A percentile compares a stretch with the other conserved stretches of the same genome.
Conservation (phyloP, 2,329 filamentous ascomycete species). For the Shiraia bambusicola region DNA sequence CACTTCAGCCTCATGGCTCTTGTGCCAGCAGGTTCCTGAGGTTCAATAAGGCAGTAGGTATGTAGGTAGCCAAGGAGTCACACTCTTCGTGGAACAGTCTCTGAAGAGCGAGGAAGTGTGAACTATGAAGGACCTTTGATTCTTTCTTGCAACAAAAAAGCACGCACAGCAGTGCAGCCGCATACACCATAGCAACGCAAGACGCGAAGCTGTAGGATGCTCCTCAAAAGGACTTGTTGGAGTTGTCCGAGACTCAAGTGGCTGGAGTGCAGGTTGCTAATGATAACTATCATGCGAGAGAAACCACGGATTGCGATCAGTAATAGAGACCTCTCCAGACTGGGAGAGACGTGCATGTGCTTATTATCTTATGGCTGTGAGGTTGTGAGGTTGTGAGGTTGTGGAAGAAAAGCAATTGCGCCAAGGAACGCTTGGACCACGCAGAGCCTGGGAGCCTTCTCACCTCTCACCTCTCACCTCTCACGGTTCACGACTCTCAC, state of each 20-base stretch:
- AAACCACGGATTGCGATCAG: neutral
- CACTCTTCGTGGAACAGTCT: slow-evolving; percentile 47
- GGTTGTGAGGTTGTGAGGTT: neutral
- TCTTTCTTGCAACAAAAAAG: slow-evolving; percentile 51
- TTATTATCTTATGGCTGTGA: no score
- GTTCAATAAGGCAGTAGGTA: slow-evolving; percentile 32
- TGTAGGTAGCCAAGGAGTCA: slow-evolving; percentile 58
- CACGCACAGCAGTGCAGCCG: slow-evolving; percentile 43
- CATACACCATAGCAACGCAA: slow-evolving; percentile 51
- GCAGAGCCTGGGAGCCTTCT: neutral
- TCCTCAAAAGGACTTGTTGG: slow-evolving; percentile 50
- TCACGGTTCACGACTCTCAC: neutral
- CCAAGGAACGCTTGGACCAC: neutral
- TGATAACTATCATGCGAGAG: neutral
- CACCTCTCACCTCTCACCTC: neutral
- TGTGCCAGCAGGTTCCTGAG: slow-evolving; percentile 1
- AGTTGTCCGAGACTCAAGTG: slow-evolving; percentile 49
- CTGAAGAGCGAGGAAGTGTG: slow-evolving; percentile 53
- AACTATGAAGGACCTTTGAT: slow-evolving; percentile 56
- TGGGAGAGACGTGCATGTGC: neutral
- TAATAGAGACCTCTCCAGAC: slow-evolving; percentile 1
- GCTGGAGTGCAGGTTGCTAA: slow-evolving; percentile 45
- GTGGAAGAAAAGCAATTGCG: neutral
- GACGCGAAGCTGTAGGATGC: slow-evolving; percentile 49
- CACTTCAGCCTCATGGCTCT: slow-evolving; percentile 38